phyloP scores from a whole-genome alignment of 2,329 filamentous ascomycete species.

The Sclerotinia glacialis region DNA sequence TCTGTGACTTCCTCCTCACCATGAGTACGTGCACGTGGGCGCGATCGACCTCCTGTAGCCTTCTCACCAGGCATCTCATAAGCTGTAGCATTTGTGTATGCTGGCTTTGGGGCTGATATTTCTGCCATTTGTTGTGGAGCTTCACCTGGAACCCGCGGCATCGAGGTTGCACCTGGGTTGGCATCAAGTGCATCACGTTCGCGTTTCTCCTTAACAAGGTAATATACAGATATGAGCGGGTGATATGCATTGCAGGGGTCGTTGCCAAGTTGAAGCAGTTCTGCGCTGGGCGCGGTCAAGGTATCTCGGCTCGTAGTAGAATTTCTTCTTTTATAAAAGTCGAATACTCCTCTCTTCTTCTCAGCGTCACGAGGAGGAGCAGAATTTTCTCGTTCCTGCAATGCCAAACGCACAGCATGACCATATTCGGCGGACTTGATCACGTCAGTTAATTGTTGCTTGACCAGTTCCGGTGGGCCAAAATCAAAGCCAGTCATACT shows the following conservation, averaged over 20 bases:
- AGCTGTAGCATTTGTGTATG: conserved; percentile 78
- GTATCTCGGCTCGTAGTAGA: conserved; percentile 88
- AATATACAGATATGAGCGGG: conserved; percentile 90
- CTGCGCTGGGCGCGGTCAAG: conserved; percentile 75
- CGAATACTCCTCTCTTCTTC: conserved; percentile 81
- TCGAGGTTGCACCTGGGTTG: conserved; percentile 57
- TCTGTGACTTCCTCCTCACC: conserved; percentile 89
- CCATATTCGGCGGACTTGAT: conserved; percentile 95
- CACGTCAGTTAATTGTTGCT: conserved; percentile 75
- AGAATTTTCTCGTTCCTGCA: conserved; percentile 61
- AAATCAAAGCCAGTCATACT: conserved; percentile 99
- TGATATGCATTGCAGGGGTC: conserved; percentile 93
- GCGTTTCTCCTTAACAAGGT: conserved; percentile 91
- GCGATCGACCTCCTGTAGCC: conserved; percentile 75
- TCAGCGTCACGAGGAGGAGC: conserved; percentile 60
- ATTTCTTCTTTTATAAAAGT: conserved; percentile 94
- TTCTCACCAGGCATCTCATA: conserved; percentile 91
- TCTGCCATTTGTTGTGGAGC: conserved; percentile 62
- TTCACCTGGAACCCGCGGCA: conserved; percentile 56
- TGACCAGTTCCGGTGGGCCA: conserved; percentile 80
- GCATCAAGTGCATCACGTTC: conserved; percentile 65
- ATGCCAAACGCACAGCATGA: conserved; percentile 69
- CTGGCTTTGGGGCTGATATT: conserved; percentile 76
- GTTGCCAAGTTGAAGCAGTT: conserved; percentile 75
- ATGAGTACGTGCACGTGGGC: conserved; percentile 86